Base-by-base conservation (phyloP, 73 alveolate species). In the Paramecium tetraurelia region DNA sequence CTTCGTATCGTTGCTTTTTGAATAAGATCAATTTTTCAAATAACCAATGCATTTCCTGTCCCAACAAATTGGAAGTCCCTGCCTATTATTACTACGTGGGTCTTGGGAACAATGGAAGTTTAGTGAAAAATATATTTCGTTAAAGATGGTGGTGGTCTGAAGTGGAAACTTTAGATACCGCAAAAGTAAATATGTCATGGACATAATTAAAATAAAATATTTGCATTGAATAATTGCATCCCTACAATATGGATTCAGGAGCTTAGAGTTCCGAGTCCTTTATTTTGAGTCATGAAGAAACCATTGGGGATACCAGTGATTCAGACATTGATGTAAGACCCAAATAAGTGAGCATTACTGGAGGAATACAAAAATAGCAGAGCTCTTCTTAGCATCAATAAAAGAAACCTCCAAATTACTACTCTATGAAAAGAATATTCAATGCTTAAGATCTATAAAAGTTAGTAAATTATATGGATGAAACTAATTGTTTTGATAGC, bases 111-210 rank as follows among this genome's bases (percentile, higher is more conserved):
- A 96, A 96, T 68, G 63, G 96, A 4, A 24, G 86, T 2, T 59
- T 96, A 21, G 95, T 96, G 1, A 96, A 94, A 53, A 85, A 57
- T 33, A 43, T 92, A 21, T 93, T 96, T 50, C 93, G 96, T 43
- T 27, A 85, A 70, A 86, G 99, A 77, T 96, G 96, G 93, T 96
- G 98, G 99, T 96, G 99, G 98, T 87, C 92, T 53, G 58, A 86
- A 86, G 95, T 94, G 27, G 96, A 96, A 27, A 58, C 88, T 59
- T 48, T 59, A 43, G 80, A 92, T 59, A 75, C 50, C 4, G 50
- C 27, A 8, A 80, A 87, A 80, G 46, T 59, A 4, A 87, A 87
- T 58, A 69, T 87, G 89, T 57, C 58, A 8, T 87, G 93, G 93
- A 87, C 93, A 24, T 69, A 87, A 41, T 70, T 75, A 20, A 87